These are phyloP conservation scores for Quambalaria eucalypti DNA, from an alignment of 1,284 basidiomycete genomes.

Conservation along the genomic window DNA sequence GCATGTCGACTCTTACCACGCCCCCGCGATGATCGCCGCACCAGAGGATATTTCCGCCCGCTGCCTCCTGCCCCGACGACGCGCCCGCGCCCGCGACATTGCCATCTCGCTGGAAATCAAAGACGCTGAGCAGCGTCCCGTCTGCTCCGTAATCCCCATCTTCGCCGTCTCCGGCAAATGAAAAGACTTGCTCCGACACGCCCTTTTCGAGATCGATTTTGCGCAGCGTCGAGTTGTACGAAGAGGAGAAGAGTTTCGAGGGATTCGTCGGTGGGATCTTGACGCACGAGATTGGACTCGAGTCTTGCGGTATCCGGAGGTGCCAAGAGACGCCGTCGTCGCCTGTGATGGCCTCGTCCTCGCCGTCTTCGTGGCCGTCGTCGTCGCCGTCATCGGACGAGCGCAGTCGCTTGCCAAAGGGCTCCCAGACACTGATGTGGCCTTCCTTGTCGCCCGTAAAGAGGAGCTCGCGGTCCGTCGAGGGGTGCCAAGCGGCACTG, in stretches of 20 bases:
- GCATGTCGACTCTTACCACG: slow-evolving; percentile 33
- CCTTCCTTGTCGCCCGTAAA: slow-evolving; percentile 44
- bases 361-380: slow-evolving; percentile 8
- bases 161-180: slow-evolving; percentile 11
- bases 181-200: slow-evolving; percentile 28
- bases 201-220: slow-evolving; percentile 22
- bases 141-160: slow-evolving; percentile 1
- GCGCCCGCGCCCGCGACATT: too few relatives aligned
- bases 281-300: slow-evolving; percentile 35
- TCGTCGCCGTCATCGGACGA: slow-evolving; percentile 14
- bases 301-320: slow-evolving; percentile 30
- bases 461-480: slow-evolving; percentile 32
- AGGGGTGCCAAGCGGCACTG: slow-evolving; percentile 35
- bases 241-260: slow-evolving; percentile 26
- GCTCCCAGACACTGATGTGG: slow-evolving; percentile 39
- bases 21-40: slow-evolving; percentile 43
- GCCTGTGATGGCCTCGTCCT: slow-evolving; percentile 4
- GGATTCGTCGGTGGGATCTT: slow-evolving; percentile 34
- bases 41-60: slow-evolving; percentile 30
- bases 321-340: slow-evolving; percentile 22
- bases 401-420: slow-evolving; percentile 8
- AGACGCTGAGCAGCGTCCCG: slow-evolving; percentile 36
- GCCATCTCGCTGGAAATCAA: slow-evolving; percentile 31
- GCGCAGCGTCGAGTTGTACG: slow-evolving; percentile 39
- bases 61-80: slow-evolving; percentile 22